Evolutionary conservation across 169 alveolate genomes (phyloP).

Genomic region (Eimeria brunetti): DNA sequence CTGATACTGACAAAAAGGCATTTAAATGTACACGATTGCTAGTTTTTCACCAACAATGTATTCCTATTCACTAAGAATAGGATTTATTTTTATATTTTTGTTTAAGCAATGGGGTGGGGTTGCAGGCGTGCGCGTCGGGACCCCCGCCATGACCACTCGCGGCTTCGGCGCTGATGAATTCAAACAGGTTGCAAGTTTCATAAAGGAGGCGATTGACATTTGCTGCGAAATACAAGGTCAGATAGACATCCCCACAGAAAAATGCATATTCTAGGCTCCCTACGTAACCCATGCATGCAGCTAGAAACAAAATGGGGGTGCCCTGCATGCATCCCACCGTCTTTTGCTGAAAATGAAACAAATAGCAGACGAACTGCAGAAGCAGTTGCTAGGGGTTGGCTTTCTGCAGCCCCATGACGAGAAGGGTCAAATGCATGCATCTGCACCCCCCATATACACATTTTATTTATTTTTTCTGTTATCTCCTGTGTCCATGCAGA

Average conservation of each 20-base stretch:
- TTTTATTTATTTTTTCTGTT: no score
- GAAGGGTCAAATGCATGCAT: not conserved
- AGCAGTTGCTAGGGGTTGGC: not conserved
- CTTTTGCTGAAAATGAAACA: not conserved
- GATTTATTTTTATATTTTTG: no score
- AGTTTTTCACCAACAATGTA: no score
- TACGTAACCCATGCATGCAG: not conserved
- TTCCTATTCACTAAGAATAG: no score
- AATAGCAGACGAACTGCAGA: not conserved
- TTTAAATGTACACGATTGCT: no score
- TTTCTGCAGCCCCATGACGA: not conserved
- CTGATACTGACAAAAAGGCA: no score
- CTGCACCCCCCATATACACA: no score
- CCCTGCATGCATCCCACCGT: not conserved
- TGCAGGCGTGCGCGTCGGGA: constrained; percentile 90
- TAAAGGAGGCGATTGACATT: constrained; percentile 82
- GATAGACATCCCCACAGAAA: not conserved
- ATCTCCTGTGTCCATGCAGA: constrained; percentile 16
- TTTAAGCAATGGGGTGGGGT: not conserved
- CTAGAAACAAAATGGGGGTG: not conserved
- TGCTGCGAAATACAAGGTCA: constrained; percentile 73
- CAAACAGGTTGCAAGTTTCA: constrained; percentile 81
- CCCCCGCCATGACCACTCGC: constrained; percentile 97
- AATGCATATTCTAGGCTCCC: not conserved
- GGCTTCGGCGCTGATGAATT: constrained; percentile 93